Base-by-base conservation (phyloP, 2,329 filamentous ascomycete species). In the Mariannaea elegans region DNA sequence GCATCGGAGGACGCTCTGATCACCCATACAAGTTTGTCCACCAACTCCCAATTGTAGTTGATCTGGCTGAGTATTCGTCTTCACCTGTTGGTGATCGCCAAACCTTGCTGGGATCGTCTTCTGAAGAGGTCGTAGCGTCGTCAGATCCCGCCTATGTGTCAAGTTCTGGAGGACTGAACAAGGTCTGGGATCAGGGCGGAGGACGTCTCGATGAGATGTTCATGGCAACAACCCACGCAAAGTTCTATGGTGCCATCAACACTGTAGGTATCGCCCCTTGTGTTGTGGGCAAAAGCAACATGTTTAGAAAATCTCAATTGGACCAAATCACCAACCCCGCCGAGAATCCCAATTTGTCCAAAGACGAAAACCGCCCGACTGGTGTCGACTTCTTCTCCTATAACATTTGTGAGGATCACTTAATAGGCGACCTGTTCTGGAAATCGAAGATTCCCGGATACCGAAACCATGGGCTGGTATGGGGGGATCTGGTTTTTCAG, bases 191-290 rank as follows among this genome's bases (percentile, higher is more conserved):
- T 8, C 77, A 80, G 38, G 88, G 88, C 32, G 95, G 96, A 19
- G 94, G 93, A 6, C 86, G 93, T 1, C 83, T 99, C 0, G 95
- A 99, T 73, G 95, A 99, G 73, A 87, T 94, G 76, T 99, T 98
- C 79, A 91, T 99, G 84, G 90, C 93, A 1, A 95, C 93, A 0
- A 88, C 93, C 0, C 95, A 99, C 75, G 93, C 93, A 68, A 99
- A 99, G 74, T 98, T 99, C 82, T 99, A 99, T 80, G 90, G 90
- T 8, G 95, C 94, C 62, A 99, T 99, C 83, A 98, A 98, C 77
- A 92, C 92, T 0, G 92, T 97, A 14, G 85, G 91, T 3, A 80
- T 98, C 51, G 95, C 95, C 0, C 95, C 96, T 8, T 99, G 95
- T 76, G 90, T 97, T 58, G 90, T 98, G 19, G 95, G 95, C 49